These are phyloP conservation scores for Acanthamoeba healyi DNA, from an alignment of 208 protist genomes.

Conservation along the genomic window DNA sequence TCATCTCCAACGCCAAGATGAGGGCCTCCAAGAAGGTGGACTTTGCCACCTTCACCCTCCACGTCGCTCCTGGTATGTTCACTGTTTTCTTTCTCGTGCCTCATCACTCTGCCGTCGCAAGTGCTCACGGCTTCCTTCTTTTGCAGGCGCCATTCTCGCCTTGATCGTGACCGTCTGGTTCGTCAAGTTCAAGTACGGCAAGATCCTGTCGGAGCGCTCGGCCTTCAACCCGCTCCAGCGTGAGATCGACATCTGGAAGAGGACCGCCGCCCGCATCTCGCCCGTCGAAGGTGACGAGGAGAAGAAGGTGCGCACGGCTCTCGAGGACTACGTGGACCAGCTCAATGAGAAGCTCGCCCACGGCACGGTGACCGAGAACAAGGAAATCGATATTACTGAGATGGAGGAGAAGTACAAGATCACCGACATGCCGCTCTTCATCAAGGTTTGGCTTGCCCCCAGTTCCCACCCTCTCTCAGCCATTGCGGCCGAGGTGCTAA, in stretches of 20 bases:
- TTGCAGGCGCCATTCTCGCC: not conserved
- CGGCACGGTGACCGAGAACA: not conserved
- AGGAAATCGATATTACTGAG: not conserved
- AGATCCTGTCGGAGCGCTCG: slow-evolving; percentile 7
- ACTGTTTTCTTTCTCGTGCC: not conserved
- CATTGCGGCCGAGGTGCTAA: no score
- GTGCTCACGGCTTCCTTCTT: not conserved
- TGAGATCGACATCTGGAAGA: slow-evolving; percentile 61
- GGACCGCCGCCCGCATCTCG: slow-evolving; percentile 20
- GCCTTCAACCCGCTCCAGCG: not conserved
- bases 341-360: not conserved
- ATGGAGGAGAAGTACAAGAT: slow-evolving; percentile 78
- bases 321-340: slow-evolving; percentile 1
- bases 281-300: slow-evolving; percentile 39
- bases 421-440: slow-evolving; percentile 73
- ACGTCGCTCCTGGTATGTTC: slow-evolving; percentile 26
- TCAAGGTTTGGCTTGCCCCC: no score
- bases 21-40: slow-evolving; percentile 8
- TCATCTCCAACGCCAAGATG: slow-evolving; percentile 79
- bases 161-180: slow-evolving; percentile 9
- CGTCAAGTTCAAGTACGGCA: not conserved
- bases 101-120: not conserved
- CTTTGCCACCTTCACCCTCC: not conserved
- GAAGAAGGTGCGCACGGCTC: slow-evolving; percentile 22
- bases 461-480: no score